A percentile compares a stretch with the other conserved stretches of the same genome.
Conservation (phyloP, 495 filamentous ascomycete species). For the Aspergillus ostianus region DNA sequence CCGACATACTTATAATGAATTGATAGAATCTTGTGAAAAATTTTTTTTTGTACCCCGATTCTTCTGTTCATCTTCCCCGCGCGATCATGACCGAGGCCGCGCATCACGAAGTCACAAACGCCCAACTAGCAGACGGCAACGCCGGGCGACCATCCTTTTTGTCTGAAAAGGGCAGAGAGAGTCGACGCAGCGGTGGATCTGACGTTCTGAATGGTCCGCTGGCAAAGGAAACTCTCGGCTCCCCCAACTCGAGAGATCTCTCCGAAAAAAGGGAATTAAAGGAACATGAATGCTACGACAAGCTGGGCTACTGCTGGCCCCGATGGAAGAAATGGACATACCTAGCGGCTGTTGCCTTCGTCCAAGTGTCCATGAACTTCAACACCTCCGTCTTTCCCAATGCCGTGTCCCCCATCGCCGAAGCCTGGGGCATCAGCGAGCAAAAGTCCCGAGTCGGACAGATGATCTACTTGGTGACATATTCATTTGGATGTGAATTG, state of each 20-base stretch:
- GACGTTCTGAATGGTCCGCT: not conserved
- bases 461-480: conserved; percentile 67
- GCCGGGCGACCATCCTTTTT: not conserved
- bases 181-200: not conserved
- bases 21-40: not conserved
- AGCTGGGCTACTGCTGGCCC: conserved; percentile 63
- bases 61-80: not conserved
- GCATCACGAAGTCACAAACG: not conserved
- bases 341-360: conserved; percentile 64
- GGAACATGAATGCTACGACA: conserved; percentile 61
- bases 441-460: conserved; percentile 64
- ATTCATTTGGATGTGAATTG: conserved; percentile 76
- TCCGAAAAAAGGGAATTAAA: conserved; percentile 57
- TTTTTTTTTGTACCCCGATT: not conserved
- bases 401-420: conserved; percentile 52
- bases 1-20: not conserved
- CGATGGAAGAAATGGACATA: conserved; percentile 73
- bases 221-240: not conserved
- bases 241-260: not conserved
- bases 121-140: not conserved
- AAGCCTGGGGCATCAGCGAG: conserved; percentile 58
- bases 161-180: not conserved
- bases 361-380: conserved; percentile 82
- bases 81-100: not conserved
- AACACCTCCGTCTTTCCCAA: conserved; percentile 39